These are phyloP conservation scores for Botrytis hyacinthi DNA, from an alignment of 2,329 filamentous ascomycete genomes.

Conservation along the genomic window DNA sequence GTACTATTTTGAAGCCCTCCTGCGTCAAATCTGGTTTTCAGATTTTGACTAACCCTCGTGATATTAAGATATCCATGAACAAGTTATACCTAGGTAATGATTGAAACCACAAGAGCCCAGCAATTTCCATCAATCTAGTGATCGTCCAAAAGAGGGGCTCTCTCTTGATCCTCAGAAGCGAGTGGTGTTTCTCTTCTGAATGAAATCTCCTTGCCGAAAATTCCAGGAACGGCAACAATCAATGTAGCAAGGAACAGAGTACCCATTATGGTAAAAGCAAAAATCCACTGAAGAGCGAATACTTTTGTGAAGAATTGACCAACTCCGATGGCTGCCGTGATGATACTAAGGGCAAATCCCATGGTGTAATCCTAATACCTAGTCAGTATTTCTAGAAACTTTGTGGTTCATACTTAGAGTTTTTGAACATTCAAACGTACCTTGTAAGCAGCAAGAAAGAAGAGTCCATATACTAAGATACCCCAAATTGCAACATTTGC, in stretches of 20 bases:
- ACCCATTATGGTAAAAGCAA: slow-evolving; percentile 79
- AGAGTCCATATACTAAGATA: slow-evolving; percentile 70
- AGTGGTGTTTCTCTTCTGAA: slow-evolving; percentile 47
- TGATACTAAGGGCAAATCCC: slow-evolving; percentile 73
- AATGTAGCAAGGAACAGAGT: slow-evolving; percentile 69
- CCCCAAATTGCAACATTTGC: slow-evolving; percentile 89
- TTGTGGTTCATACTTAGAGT: not conserved
- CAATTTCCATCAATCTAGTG: slow-evolving; percentile 24
- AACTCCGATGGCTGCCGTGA: slow-evolving; percentile 73
- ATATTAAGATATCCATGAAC: not conserved
- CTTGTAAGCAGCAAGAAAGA: slow-evolving; percentile 73
- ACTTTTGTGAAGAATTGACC: slow-evolving; percentile 71
- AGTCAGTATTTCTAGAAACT: slow-evolving; percentile 28
- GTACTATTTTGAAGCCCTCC: not conserved
- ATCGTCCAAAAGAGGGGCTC: slow-evolving; percentile 60
- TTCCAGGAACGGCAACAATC: slow-evolving; percentile 61
- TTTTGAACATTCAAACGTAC: slow-evolving; percentile 42
- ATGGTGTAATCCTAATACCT: slow-evolving; percentile 63
- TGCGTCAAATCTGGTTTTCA: not conserved
- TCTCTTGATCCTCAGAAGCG: slow-evolving; percentile 51
- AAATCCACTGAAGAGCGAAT: slow-evolving; percentile 87
- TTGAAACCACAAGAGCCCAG: not conserved
- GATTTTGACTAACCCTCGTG: not conserved
- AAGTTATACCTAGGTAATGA: not conserved
- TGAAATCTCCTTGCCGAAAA: slow-evolving; percentile 56